Percentiles rank a stretch among this genome's conserved stretches.
Evolutionary conservation across 2,329 filamentous ascomycete genomes (phyloP).

Genomic region (Penicillium sclerotigenum): DNA sequence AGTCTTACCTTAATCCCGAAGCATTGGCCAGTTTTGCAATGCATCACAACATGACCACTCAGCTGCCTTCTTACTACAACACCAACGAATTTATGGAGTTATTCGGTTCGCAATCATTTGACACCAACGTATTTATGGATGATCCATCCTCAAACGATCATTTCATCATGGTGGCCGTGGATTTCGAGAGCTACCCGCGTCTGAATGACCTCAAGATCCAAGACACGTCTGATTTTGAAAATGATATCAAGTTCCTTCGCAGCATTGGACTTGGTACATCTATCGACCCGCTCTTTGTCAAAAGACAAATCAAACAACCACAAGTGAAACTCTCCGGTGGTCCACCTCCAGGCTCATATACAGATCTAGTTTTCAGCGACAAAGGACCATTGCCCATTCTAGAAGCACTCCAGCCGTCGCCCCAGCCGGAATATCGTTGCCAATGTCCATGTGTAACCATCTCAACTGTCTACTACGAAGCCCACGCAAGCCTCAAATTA

Average conservation of each 20-base stretch:
- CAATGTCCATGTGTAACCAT: background rate
- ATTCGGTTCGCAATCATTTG: background rate
- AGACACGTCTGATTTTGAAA: background rate
- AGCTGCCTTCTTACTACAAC: background rate
- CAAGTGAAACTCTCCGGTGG: background rate
- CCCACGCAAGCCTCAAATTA: conserved; percentile 1
- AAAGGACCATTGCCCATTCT: background rate
- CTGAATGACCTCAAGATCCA: background rate
- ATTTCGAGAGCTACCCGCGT: background rate
- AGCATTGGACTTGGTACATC: background rate
- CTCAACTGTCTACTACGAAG: background rate
- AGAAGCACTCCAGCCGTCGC: background rate
- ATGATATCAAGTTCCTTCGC: background rate
- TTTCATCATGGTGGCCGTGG: background rate
- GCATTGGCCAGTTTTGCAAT: too few species aligned
- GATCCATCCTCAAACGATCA: background rate
- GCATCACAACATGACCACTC: background rate
- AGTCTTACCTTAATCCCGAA: background rate
- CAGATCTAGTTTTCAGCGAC: background rate
- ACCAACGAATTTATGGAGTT: background rate
- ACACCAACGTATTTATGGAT: background rate
- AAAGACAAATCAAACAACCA: background rate
- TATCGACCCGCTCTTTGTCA: background rate
- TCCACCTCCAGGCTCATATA: background rate
- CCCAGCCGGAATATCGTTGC: background rate